These are phyloP conservation scores for Botrytis squamosa DNA, from an alignment of 2,329 filamentous ascomycete species.

Conservation along the genomic window DNA sequence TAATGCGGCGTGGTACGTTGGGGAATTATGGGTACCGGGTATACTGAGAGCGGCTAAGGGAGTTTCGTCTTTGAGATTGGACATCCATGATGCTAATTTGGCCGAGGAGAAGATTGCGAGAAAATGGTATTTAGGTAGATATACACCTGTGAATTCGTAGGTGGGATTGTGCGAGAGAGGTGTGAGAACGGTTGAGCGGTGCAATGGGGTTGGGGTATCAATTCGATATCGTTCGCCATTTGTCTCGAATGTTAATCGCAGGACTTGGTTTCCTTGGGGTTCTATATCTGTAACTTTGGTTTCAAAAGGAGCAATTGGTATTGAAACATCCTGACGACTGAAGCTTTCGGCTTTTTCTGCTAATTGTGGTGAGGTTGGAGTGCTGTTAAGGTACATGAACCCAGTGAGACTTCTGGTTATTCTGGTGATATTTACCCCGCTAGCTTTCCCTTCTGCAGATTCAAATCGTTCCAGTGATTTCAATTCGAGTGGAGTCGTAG, in stretches of 20 bases:
- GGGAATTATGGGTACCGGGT: slow-evolving; percentile 93
- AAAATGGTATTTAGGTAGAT: slow-evolving; percentile 55
- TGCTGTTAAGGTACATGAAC: slow-evolving; percentile 46
- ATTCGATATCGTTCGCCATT: slow-evolving; percentile 66
- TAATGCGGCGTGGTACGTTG: slow-evolving; percentile 78
- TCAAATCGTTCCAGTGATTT: slow-evolving; percentile 73
- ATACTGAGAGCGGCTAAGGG: slow-evolving; percentile 81
- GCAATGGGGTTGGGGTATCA: slow-evolving; percentile 64
- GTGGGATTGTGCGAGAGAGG: slow-evolving; percentile 53
- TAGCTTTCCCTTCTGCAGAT: slow-evolving; percentile 40
- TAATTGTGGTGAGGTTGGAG: slow-evolving; percentile 37
- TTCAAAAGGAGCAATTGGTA: slow-evolving; percentile 68
- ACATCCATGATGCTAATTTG: slow-evolving; percentile 77
- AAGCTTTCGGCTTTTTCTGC: slow-evolving; percentile 59
- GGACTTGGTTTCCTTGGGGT: slow-evolving; percentile 59
- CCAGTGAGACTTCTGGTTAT: slow-evolving; percentile 50
- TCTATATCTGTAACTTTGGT: slow-evolving; percentile 62
- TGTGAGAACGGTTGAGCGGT: slow-evolving; percentile 59
- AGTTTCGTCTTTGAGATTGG: slow-evolving; percentile 65
- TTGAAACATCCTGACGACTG: slow-evolving; percentile 58
- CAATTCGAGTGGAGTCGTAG: slow-evolving; percentile 69
- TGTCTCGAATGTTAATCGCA: slow-evolving; percentile 73
- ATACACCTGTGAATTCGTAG: slow-evolving; percentile 63
- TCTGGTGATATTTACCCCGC: slow-evolving; percentile 36
- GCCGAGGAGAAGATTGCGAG: slow-evolving; percentile 69